Evolutionary conservation across 805 yeast genomes (phyloP).

Genomic region (Wickerhamomyces sydowiorum): DNA sequence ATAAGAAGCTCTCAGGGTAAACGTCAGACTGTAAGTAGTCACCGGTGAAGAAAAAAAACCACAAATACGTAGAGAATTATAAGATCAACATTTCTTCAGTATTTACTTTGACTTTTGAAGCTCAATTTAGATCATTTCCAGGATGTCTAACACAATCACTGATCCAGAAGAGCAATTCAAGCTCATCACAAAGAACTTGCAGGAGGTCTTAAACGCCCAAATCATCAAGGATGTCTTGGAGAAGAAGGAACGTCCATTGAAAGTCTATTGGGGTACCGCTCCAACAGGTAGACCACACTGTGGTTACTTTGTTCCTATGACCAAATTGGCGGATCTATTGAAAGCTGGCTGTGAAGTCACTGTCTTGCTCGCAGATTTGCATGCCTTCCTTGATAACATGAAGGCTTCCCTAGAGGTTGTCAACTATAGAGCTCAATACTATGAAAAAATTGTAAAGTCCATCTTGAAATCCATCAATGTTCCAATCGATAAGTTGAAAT

Average conservation of each 20-base stretch:
- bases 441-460: conserved; percentile 77
- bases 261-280: conserved; percentile 98
- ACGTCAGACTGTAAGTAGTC: neutral
- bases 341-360: conserved; percentile 95
- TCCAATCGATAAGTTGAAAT: conserved; percentile 82
- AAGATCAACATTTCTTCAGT: too few relatives aligned
- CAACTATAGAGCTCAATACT: conserved; percentile 81
- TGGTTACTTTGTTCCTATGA: conserved; percentile 98
- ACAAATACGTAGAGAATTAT: too few relatives aligned
- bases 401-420: conserved; percentile 96
- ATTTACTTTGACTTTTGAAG: too few relatives aligned
- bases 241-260: conserved; percentile 74
- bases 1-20: neutral
- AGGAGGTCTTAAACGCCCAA: conserved; percentile 85
- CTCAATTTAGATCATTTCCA: too few relatives aligned
- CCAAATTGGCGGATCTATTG: conserved; percentile 89
- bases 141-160: conserved; percentile 19
- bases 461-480: conserved; percentile 83
- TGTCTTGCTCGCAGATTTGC: conserved; percentile 89
- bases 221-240: conserved; percentile 81
- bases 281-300: conserved; percentile 99
- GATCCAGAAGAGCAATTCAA: conserved; percentile 62
- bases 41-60: neutral
- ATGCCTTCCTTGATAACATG: conserved; percentile 97
- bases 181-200: conserved; percentile 79